Evolutionary conservation across 208 protist genomes (phyloP).

Genomic region (Jaenimonas drosophilae): DNA sequence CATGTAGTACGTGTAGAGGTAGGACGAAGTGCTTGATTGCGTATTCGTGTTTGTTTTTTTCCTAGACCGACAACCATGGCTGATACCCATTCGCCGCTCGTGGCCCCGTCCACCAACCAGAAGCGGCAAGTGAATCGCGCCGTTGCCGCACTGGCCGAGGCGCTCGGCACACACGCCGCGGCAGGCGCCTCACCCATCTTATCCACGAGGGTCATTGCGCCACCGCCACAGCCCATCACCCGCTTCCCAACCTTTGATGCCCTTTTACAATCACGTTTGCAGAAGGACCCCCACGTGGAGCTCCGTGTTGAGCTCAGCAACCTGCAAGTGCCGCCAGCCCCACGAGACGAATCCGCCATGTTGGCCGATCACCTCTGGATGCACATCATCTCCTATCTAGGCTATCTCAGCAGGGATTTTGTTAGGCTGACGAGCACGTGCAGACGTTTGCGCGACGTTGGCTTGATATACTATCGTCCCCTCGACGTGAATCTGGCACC

Average conservation of each 20-base stretch:
- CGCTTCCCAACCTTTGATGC: slow-evolving; percentile 31
- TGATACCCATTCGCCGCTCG: no score
- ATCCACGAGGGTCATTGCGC: neutral
- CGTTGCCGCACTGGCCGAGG: slow-evolving; percentile 46
- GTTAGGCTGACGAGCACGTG: slow-evolving; percentile 30
- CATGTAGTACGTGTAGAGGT: no score
- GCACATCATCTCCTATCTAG: slow-evolving; percentile 29
- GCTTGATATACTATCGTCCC: slow-evolving; percentile 4
- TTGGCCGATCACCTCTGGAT: slow-evolving; percentile 22
- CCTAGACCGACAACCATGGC: no score
- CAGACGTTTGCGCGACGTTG: slow-evolving; percentile 28
- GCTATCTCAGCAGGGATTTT: slow-evolving; percentile 12
- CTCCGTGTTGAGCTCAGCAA: slow-evolving; percentile 20
- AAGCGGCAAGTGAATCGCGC: no score
- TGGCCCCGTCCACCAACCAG: no score
- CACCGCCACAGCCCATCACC: slow-evolving; percentile 1
- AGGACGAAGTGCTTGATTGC: no score
- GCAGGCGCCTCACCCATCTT: slow-evolving; percentile 18
- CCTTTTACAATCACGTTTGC: slow-evolving; percentile 11
- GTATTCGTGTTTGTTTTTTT: no score
- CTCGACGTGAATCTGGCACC: slow-evolving; percentile 30
- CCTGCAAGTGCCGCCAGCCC: slow-evolving; percentile 20
- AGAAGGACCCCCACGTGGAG: slow-evolving; percentile 19
- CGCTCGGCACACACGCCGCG: slow-evolving; percentile 7
- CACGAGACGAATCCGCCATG: slow-evolving; percentile 26